Base-by-base conservation (phyloP, 257 asterid species). In the Ehretia macrophylla region DNA sequence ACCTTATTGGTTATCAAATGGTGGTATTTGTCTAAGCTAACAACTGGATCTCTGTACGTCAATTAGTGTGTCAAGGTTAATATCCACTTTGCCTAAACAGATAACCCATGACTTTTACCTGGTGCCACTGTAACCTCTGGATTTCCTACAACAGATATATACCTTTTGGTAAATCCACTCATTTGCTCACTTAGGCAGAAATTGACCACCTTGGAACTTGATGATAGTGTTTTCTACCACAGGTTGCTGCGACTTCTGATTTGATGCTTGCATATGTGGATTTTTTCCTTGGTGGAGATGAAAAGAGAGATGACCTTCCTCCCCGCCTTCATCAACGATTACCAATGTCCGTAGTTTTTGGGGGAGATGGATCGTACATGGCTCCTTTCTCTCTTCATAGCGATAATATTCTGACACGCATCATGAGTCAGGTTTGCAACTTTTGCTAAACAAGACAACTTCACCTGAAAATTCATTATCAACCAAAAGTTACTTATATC, bases 311-410 rank as follows among this genome's bases (percentile, higher is more conserved):
- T 67, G 95, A 85, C 66, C 94, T 89, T 59, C 97, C 95, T 77
- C 94, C 95, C 67, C 77, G 69, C 64, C 94, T 89, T 66, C 85
- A 65, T 75, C 95, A 86, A 64, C 76, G 95, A 74, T 81, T 86
- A 63, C 97, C 97, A 14, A 65, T 89, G 79, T 84, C 85, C 62
- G 40, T 89, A 71, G 79, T 81, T 49, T 86, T 89, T 55, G 95
- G 95, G 58, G 97, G 97, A 80, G 86, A 89, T 77, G 97, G 97
- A 60, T 84, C 93, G 65, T 89, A 89, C 82, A 86, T 89, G 91
- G 79, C 81, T 60, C 97, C 97, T 59, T 89, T 89, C 78, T 84
- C 78, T 63, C 83, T 89, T 69, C 86, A 77, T 70, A 79, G 86
- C 72, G 94, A 89, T 66, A 84, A 82, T 67, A 84, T 89, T 57